A percentile compares a stretch with the other conserved stretches of the same genome.
Evolutionary conservation across 2,329 filamentous ascomycete genomes (phyloP).

Genomic region (Fusarium anguioides): DNA sequence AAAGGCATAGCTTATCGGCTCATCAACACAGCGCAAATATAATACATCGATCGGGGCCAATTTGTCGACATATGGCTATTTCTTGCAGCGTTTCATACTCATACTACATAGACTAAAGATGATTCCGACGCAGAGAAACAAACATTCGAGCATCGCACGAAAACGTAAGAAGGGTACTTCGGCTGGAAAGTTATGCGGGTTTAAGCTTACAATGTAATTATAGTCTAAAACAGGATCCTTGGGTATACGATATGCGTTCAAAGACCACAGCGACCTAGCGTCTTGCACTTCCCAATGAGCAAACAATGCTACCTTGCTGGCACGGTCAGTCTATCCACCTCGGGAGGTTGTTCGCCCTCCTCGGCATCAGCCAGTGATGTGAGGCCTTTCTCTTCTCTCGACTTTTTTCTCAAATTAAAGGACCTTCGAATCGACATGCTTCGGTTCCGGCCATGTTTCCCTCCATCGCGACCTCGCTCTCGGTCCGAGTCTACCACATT

Average conservation of each 20-base stretch:
- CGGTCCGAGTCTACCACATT: constrained; percentile 36
- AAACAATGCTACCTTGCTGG: constrained; percentile 20
- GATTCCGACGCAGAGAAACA: not conserved
- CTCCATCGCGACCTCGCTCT: constrained; percentile 18
- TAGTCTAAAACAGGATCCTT: constrained; percentile 18
- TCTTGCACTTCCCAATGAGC: constrained; percentile 13
- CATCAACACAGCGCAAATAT: not conserved
- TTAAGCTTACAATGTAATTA: constrained; percentile 34
- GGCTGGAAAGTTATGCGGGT: not conserved
- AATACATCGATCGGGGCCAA: not conserved
- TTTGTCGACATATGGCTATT: not conserved
- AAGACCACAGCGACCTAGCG: constrained; percentile 20
- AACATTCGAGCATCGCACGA: not conserved
- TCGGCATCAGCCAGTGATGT: constrained; percentile 15
- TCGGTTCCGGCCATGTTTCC: constrained; percentile 20
- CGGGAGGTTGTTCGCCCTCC: not conserved
- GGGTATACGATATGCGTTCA: constrained; percentile 26
- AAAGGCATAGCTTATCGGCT: not conserved
- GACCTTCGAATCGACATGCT: constrained; percentile 37
- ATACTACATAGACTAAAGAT: constrained; percentile 20
- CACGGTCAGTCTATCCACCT: constrained; percentile 18
- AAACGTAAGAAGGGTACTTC: constrained; percentile 15
- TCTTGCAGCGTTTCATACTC: not conserved
- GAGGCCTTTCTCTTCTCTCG: constrained; percentile 20
- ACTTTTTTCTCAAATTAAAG: constrained; percentile 28